Conservation (phyloP, 2,329 filamentous ascomycete species). For the Colletotrichum liriopes region DNA sequence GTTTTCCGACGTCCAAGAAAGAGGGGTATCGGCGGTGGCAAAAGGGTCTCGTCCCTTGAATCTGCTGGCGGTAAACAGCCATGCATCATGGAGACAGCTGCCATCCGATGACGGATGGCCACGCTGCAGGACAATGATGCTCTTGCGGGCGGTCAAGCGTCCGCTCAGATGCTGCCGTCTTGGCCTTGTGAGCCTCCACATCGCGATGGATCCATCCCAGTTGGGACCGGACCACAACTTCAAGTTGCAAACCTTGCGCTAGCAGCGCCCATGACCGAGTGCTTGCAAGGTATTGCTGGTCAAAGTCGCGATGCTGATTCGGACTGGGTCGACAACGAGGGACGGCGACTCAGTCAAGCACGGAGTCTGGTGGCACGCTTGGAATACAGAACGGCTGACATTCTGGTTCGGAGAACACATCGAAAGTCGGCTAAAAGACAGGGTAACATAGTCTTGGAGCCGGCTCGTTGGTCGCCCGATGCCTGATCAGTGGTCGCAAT, state of each 20-base stretch:
- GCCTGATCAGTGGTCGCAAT: constrained; percentile 5
- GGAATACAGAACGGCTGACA: background rate
- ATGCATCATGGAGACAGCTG: constrained; percentile 8
- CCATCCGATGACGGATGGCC: background rate
- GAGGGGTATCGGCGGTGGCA: constrained; percentile 27
- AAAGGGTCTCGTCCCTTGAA: constrained; percentile 16
- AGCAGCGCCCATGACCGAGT: constrained; percentile 7
- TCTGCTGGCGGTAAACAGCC: constrained; percentile 19
- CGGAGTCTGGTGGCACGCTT: background rate
- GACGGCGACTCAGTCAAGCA: background rate
- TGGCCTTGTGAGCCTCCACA: constrained; percentile 35
- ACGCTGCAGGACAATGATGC: background rate
- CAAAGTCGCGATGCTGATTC: background rate
- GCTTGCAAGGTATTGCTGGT: constrained; percentile 18
- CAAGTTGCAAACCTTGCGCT: constrained; percentile 24
- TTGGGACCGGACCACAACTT: constrained; percentile 2
- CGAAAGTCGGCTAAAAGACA: background rate
- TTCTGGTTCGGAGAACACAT: background rate
- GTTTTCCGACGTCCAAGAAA: constrained; percentile 5
- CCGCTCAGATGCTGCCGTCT: constrained; percentile 27
- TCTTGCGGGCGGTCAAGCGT: constrained; percentile 18
- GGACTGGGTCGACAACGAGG: background rate
- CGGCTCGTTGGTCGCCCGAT: constrained; percentile 9
- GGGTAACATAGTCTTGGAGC: background rate
- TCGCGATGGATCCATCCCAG: constrained; percentile 23